Conservation (phyloP, 2,329 filamentous ascomycete species). For the Pestalotiopsis fici region DNA sequence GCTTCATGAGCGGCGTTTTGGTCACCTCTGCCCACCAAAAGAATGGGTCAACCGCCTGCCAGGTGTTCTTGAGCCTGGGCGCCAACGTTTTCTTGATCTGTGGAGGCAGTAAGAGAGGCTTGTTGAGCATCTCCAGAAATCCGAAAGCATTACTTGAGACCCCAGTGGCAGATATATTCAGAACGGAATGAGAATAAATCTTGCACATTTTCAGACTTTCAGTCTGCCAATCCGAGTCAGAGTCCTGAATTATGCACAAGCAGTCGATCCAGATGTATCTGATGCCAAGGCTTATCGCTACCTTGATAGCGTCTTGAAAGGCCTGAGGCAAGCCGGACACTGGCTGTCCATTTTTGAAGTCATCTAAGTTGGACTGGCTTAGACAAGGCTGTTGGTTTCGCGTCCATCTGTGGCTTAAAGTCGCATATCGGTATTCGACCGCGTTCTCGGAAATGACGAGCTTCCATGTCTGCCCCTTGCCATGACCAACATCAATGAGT, state of each 20-base stretch:
- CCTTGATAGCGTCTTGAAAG: background rate
- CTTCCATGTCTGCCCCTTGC: too few relatives aligned
- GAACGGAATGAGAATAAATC: background rate
- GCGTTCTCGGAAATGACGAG: background rate
- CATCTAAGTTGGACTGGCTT: background rate
- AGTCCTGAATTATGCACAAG: background rate
- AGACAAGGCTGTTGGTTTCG: background rate
- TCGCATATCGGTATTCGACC: background rate
- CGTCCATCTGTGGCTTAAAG: slow-evolving; percentile 11
- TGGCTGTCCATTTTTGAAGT: background rate
- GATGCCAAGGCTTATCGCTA: background rate
- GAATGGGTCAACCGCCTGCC: background rate
- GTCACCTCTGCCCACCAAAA: slow-evolving; percentile 11
- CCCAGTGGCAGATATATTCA: background rate
- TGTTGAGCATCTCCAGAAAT: background rate
- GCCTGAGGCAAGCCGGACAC: background rate
- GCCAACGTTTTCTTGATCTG: background rate
- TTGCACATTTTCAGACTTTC: background rate
- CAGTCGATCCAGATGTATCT: slow-evolving; percentile 4
- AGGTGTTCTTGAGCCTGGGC: background rate
- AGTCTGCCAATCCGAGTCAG: background rate
- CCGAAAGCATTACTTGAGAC: background rate
- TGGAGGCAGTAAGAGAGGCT: background rate
- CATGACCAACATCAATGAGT: slow-evolving; percentile 1
- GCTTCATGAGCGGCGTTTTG: background rate